Percentiles rank a stretch among this genome's conserved stretches.
phyloP scores from a whole-genome alignment of 2,329 filamentous ascomycete genomes.

The Elsinoe perseae region DNA sequence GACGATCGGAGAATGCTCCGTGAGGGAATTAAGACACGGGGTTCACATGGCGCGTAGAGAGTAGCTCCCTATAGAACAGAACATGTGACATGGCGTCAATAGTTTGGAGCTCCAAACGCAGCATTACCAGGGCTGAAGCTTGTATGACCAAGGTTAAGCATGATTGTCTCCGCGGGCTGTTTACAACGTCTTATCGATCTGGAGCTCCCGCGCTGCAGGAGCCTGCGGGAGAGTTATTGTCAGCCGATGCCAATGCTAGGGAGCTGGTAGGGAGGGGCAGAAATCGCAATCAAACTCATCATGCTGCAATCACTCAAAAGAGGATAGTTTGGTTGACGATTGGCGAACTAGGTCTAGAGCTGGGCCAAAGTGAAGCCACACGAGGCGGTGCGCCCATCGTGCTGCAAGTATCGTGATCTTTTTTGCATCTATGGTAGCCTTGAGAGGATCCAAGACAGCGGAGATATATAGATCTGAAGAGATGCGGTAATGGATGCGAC shows the following conservation, averaged over 20 bases:
- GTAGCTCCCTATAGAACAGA: neutral
- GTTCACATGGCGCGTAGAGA: neutral
- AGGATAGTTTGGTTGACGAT: neutral
- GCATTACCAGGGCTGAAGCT: neutral
- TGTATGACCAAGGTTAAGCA: neutral
- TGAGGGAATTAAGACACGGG: neutral
- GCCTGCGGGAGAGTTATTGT: neutral
- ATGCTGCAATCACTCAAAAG: constrained; percentile 4
- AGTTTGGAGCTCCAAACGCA: neutral
- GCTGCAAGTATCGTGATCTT: neutral
- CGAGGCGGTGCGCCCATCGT: constrained; percentile 2
- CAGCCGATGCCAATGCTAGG: neutral
- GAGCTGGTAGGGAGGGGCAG: neutral
- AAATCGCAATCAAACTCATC: constrained; percentile 4
- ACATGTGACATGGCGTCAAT: neutral
- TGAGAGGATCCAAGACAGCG: neutral
- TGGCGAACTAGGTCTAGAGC: neutral
- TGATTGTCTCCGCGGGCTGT: constrained; percentile 2
- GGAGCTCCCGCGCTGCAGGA: neutral
- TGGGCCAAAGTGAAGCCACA: neutral
- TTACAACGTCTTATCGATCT: neutral
- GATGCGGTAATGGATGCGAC: neutral
- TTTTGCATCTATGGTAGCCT: neutral
- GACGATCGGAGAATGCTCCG: neutral
- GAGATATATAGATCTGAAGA: constrained; percentile 6